These are phyloP conservation scores for Buxus sempervirens DNA, from an alignment of 164 flowering plant genomes.

Conservation along the genomic window DNA sequence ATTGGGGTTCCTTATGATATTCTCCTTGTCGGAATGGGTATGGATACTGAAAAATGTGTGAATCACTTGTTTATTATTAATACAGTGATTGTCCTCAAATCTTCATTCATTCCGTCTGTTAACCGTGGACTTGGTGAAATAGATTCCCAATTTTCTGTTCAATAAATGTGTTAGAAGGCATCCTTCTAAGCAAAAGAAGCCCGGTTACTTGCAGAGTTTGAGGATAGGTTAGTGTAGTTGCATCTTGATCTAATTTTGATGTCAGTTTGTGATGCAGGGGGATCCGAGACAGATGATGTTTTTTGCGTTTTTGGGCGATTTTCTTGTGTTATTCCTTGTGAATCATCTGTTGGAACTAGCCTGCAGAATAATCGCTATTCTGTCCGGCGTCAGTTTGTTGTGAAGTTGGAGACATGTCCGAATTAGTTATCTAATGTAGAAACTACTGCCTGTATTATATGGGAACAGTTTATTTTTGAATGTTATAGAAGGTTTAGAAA, in stretches of 20 bases:
- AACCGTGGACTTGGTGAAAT: neutral
- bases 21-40: neutral
- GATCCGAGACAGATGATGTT: no score
- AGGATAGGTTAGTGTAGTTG: neutral
- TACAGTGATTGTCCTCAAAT: neutral
- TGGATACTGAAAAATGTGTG: neutral
- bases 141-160: no score
- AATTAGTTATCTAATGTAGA: neutral
- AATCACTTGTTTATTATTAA: neutral
- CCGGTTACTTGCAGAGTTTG: neutral
- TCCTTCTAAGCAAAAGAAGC: no score
- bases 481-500: no score
- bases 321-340: no score
- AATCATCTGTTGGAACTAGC: no score
- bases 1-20: neutral
- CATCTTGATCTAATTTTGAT: neutral
- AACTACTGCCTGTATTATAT: neutral
- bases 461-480: neutral
- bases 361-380: no score
- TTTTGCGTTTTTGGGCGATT: no score
- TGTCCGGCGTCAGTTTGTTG: no score
- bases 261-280: no score
- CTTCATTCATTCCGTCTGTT: neutral
- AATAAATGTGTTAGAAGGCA: neutral
- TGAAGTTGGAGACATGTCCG: neutral